These are phyloP conservation scores for Kuraishia ogatae DNA, from an alignment of 805 yeast genomes.

Conservation along the genomic window DNA sequence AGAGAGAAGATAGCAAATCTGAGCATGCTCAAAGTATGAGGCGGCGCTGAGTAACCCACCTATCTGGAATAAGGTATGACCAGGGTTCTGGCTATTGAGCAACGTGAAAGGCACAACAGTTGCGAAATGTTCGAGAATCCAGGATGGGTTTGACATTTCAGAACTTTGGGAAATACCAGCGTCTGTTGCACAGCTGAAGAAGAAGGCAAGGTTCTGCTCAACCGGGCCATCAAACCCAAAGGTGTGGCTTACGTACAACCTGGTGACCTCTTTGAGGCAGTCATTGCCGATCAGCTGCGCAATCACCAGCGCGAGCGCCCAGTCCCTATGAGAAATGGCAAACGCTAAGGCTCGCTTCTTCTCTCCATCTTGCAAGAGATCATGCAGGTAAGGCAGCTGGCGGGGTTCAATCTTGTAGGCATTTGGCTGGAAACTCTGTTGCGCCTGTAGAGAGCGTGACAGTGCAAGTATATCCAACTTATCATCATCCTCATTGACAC, in stretches of 20 bases:
- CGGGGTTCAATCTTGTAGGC: slow-evolving; percentile 14
- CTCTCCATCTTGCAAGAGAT: slow-evolving; percentile 50
- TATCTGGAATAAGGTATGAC: slow-evolving; percentile 16
- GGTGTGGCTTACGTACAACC: slow-evolving; percentile 17
- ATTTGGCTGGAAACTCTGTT: slow-evolving; percentile 12
- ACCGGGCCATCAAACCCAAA: slow-evolving; percentile 13
- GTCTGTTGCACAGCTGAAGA: slow-evolving; percentile 14
- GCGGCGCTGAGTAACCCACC: slow-evolving; percentile 25
- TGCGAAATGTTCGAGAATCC: slow-evolving; percentile 20
- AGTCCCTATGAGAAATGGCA: slow-evolving; percentile 58
- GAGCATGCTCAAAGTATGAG: slow-evolving; percentile 31
- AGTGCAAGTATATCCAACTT: slow-evolving; percentile 12
- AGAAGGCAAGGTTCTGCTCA: slow-evolving; percentile 19
- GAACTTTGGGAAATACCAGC: slow-evolving; percentile 2
- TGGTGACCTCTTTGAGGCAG: slow-evolving; percentile 34
- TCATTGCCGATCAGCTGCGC: slow-evolving; percentile 60
- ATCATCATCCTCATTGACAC: slow-evolving; percentile 12
- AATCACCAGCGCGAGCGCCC: slow-evolving; percentile 69
- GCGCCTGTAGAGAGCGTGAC: slow-evolving; percentile 6
- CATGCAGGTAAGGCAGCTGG: slow-evolving; percentile 20
- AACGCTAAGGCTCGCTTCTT: slow-evolving; percentile 55
- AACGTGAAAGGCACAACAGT: slow-evolving; percentile 21
- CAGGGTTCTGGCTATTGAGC: slow-evolving; percentile 16
- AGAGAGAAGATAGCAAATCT: slow-evolving; percentile 24
- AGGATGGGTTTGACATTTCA: slow-evolving; percentile 9